Percentiles rank a stretch among this genome's conserved stretches.
Evolutionary conservation across 2,329 filamentous ascomycete species (phyloP).

Genomic region (Monilinia laxa): DNA sequence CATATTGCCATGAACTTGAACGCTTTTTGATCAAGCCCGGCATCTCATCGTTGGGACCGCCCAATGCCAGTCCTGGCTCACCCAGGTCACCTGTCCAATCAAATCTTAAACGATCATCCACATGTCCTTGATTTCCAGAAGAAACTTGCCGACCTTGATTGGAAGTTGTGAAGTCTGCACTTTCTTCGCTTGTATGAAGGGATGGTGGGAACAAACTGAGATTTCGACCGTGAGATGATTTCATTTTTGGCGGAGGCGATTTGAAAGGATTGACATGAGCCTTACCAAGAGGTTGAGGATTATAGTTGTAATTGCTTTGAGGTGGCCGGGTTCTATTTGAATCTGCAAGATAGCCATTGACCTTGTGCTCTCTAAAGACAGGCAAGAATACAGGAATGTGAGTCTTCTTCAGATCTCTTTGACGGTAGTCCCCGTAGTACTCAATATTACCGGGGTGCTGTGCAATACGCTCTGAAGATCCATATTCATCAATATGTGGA

Average conservation of each 20-base stretch:
- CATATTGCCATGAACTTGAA: slow-evolving; percentile 30
- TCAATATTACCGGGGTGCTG: slow-evolving; percentile 36
- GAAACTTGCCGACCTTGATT: slow-evolving; percentile 16
- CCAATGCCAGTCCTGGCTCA: slow-evolving; percentile 27
- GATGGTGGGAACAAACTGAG: slow-evolving; percentile 22
- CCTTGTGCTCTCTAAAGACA: slow-evolving; percentile 33
- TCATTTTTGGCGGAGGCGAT: slow-evolving; percentile 33
- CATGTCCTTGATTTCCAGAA: slow-evolving; percentile 2
- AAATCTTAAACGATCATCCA: slow-evolving; percentile 17
- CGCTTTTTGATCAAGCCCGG: slow-evolving; percentile 18
- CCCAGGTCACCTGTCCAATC: slow-evolving; percentile 31
- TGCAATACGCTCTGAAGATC: slow-evolving; percentile 35
- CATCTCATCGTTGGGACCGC: neutral
- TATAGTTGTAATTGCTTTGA: slow-evolving; percentile 22
- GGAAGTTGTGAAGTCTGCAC: slow-evolving; percentile 20
- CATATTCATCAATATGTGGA: slow-evolving; percentile 30
- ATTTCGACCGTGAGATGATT: slow-evolving; percentile 18
- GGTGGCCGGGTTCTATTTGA: slow-evolving; percentile 32
- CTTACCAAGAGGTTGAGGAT: slow-evolving; percentile 30
- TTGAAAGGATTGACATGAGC: slow-evolving; percentile 38
- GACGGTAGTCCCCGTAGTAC: slow-evolving; percentile 35
- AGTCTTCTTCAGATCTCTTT: slow-evolving; percentile 35
- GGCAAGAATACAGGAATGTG: slow-evolving; percentile 36
- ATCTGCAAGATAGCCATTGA: slow-evolving; percentile 39
- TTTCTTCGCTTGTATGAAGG: slow-evolving; percentile 22